Percentiles rank a stretch among this genome's conserved stretches.
phyloP scores from a whole-genome alignment of 2,329 filamentous ascomycete species.

The Trichophyton simii region DNA sequence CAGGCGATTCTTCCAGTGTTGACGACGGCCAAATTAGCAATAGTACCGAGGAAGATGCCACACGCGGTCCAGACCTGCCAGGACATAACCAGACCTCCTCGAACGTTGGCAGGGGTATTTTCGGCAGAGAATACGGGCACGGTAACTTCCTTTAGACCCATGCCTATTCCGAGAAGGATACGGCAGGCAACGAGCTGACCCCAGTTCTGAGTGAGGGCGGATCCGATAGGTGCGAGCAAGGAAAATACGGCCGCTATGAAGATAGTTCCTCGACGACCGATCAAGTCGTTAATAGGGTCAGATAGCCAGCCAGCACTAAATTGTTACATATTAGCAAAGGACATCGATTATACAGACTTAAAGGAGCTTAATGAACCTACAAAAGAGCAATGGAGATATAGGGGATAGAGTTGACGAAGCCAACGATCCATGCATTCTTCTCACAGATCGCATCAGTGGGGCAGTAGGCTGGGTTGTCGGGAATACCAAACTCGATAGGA shows the following conservation, averaged over 20 bases:
- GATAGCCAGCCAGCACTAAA: conserved; percentile 51
- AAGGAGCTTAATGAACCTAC: conserved; percentile 27
- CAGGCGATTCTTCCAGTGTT: conserved; percentile 48
- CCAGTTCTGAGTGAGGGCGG: conserved; percentile 49
- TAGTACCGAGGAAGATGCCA: conserved; percentile 55
- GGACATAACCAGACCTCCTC: conserved; percentile 45
- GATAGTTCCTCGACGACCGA: conserved; percentile 53
- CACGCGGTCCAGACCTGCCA: conserved; percentile 42
- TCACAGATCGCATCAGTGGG: conserved; percentile 17
- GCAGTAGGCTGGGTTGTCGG: conserved; percentile 26
- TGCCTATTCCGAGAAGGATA: conserved; percentile 48
- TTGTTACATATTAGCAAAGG: conserved; percentile 45
- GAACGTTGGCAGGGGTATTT: conserved; percentile 42
- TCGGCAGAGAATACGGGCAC: conserved; percentile 44
- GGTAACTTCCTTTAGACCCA: conserved; percentile 50
- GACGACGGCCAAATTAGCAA: conserved; percentile 52
- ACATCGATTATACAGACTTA: conserved; percentile 35
- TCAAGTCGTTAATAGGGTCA: conserved; percentile 47
- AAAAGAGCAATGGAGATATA: conserved; percentile 40
- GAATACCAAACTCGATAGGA: conserved; percentile 37
- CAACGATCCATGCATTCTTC: conserved; percentile 45
- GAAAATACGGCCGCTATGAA: conserved; percentile 53
- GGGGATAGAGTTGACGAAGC: conserved; percentile 46
- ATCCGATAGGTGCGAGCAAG: conserved; percentile 55
- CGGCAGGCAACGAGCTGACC: conserved; percentile 43